Conservation (phyloP, 225 moss, liverwort and hornwort species). For the Polytrichum formosum region DNA sequence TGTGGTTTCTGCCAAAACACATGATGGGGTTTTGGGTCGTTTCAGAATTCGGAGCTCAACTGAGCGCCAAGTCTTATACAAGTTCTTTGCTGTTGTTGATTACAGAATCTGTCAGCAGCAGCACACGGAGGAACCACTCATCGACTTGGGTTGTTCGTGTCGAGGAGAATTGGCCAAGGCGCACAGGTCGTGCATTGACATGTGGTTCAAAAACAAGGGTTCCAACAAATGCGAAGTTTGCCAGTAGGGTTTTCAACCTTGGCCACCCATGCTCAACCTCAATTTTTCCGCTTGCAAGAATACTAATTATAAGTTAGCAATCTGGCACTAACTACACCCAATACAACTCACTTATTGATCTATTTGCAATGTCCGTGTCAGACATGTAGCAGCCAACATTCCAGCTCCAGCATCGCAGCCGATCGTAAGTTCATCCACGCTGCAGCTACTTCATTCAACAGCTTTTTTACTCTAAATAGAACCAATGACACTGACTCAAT, state of each 20-base stretch:
- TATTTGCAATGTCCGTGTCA: conserved; percentile 15
- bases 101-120: conserved; percentile 95
- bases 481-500: no score
- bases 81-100: neutral
- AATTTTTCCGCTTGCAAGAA: no score
- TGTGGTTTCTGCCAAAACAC: no score
- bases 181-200: conserved; percentile 77
- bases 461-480: no score
- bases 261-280: neutral
- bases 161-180: conserved; percentile 94
- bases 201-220: conserved; percentile 94
- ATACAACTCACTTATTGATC: no score
- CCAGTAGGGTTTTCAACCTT: conserved; percentile 51
- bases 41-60: no score
- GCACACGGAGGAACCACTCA: conserved; percentile 66
- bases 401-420: conserved; percentile 59
- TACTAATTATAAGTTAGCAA: no score
- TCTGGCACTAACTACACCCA: no score
- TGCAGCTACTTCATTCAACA: neutral
- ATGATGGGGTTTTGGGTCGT: neutral
- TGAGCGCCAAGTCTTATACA: neutral
- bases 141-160: conserved; percentile 83
- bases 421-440: conserved; percentile 23
- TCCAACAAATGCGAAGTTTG: conserved; percentile 97
- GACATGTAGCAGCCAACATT: conserved; percentile 79